A percentile compares a stretch with the other conserved stretches of the same genome.
phyloP scores from a whole-genome alignment of 2,329 filamentous ascomycete species.

The Ceratocystis ficicola region DNA sequence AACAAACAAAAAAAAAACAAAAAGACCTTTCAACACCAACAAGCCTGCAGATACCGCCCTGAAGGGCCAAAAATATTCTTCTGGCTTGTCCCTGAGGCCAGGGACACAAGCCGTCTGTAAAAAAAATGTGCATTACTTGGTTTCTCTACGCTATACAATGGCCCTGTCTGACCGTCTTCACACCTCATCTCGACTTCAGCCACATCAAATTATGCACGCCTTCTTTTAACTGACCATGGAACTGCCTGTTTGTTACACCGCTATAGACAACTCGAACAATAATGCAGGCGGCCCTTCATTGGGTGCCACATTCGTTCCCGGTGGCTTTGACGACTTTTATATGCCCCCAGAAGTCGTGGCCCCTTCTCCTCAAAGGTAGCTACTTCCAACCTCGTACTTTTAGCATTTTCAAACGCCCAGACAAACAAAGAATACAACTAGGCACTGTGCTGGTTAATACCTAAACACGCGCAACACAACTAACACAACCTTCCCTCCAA shows the following conservation, averaged over 20 bases:
- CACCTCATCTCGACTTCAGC: too few species aligned
- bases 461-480: neutral
- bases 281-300: conserved; percentile 26
- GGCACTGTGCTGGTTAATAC: neutral
- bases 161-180: neutral
- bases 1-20: neutral
- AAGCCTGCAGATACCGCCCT: neutral
- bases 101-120: neutral
- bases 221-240: conserved; percentile 14
- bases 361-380: conserved; percentile 46
- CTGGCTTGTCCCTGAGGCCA: conserved; percentile 11
- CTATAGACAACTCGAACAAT: conserved; percentile 14
- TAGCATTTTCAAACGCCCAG: neutral
- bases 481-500: conserved; percentile 15
- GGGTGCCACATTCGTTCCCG: conserved; percentile 47
- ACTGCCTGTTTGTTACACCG: conserved; percentile 2
- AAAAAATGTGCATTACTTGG: too few species aligned
- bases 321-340: conserved; percentile 47
- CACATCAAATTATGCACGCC: too few species aligned
- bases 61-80: neutral
- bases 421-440: neutral
- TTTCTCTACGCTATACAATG: neutral
- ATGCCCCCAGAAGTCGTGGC: conserved; percentile 46
- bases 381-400: conserved; percentile 21
- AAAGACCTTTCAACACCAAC: neutral